Evolutionary conservation across 495 filamentous ascomycete genomes (phyloP), one percentile per base, ranked within the genome.

Genomic region (Aspergillus steynii): DNA sequence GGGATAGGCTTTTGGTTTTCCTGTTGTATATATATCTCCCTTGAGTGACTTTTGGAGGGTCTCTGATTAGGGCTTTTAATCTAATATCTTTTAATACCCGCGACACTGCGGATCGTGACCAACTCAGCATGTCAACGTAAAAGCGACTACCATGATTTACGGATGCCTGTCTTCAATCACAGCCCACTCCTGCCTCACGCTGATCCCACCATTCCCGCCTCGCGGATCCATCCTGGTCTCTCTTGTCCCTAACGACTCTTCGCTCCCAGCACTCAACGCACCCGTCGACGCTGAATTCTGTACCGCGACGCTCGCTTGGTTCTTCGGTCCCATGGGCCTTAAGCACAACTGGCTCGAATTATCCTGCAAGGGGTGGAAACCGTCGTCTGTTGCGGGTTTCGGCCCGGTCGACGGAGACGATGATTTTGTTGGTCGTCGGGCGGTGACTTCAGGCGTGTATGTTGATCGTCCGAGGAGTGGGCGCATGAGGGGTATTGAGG

Each of bases 401-500:
- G 15, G 28, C 1, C 50, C 53, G 5, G 29, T 31, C n/a, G 61
- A 54, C 25, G 32, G 53, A 4, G 14, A 15, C 34, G 55, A 48
- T 3, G 29, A 32, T 2, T 48, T 42, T 53, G 57, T 29, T 15
- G 61, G 52, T 49, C 47, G n/a, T 7, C 14, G 52, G 29, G 56
- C 56, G 1, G 48, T 54, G 1, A 9, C 26, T 28, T 53, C 46
- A 1, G 53, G 49, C 1, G 55, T 48, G 26, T 46, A 46, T 37
- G 8, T 47, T 1, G 51, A 58, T 3, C 66, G 66, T 0, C 58
- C 58, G 0, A 68, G 58, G 12, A 68, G 29, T 3, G 66, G 66
- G 0, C 66, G 63, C 66, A 68, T 66, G 51, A 68, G 27, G 52
- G 66, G 66, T 4, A 68, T 28, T 10, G 60, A 68, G 7, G 66